Evolutionary conservation across 768 basidiomycete genomes (phyloP).

Genomic region (Psilocybe sp.): DNA sequence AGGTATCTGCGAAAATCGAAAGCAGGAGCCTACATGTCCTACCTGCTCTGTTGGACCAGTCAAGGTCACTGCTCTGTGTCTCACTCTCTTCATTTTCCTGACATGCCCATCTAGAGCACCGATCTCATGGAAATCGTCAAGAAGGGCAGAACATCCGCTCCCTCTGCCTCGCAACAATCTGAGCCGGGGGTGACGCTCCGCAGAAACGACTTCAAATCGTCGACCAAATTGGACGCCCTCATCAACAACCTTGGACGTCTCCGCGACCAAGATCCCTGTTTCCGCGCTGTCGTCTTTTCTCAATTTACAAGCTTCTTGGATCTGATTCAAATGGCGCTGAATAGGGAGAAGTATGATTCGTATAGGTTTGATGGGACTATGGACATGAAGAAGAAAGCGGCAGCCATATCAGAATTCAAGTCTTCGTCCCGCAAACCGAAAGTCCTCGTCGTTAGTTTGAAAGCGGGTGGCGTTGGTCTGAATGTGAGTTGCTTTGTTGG

Average conservation of each 20-base stretch:
- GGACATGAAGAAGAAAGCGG: slow-evolving; percentile 78
- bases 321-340: slow-evolving; percentile 68
- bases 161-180: slow-evolving; percentile 30
- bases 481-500: slow-evolving; percentile 48
- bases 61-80: slow-evolving; percentile 34
- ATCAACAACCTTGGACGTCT: slow-evolving; percentile 61
- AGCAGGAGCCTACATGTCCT: slow-evolving; percentile 74
- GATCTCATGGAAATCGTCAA: slow-evolving; percentile 65
- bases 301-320: slow-evolving; percentile 90
- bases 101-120: slow-evolving; percentile 36
- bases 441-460: slow-evolving; percentile 74
- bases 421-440: slow-evolving; percentile 66
- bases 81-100: not conserved
- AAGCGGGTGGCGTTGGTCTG: slow-evolving; percentile 90
- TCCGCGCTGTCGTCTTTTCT: slow-evolving; percentile 85
- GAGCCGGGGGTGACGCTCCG: slow-evolving; percentile 54
- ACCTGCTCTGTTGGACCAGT: slow-evolving; percentile 73
- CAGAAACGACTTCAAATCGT: slow-evolving; percentile 83
- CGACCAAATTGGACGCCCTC: slow-evolving; percentile 88
- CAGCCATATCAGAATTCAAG: slow-evolving; percentile 78
- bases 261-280: slow-evolving; percentile 68
- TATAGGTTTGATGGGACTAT: slow-evolving; percentile 92
- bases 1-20: slow-evolving; percentile 63
- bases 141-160: slow-evolving; percentile 21
- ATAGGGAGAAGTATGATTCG: slow-evolving; percentile 65